phyloP scores from a whole-genome alignment of 805 yeast genomes.

The Isabelozyma heimii region DNA sequence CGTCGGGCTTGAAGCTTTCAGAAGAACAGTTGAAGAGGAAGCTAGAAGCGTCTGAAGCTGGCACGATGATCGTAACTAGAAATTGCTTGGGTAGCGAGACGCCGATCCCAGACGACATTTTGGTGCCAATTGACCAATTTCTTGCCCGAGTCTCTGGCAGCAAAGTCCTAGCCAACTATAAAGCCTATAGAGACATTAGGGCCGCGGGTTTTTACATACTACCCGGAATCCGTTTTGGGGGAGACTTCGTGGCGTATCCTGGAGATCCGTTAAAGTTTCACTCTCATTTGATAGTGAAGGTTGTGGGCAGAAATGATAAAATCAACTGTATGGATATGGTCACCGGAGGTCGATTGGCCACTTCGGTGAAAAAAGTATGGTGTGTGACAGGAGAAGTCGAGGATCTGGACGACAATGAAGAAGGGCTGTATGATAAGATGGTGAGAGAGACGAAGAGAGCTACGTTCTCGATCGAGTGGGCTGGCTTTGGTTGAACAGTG shows the following conservation, averaged over 20 bases:
- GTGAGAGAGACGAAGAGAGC: neutral
- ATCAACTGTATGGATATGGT: constrained; percentile 57
- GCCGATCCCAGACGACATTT: neutral
- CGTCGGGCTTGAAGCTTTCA: neutral
- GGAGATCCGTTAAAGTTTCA: constrained; percentile 93
- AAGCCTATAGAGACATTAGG: constrained; percentile 38
- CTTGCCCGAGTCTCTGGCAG: neutral
- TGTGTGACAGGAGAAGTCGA: constrained; percentile 46
- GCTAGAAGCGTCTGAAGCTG: neutral
- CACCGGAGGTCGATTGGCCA: constrained; percentile 88
- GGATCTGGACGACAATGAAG: constrained; percentile 9
- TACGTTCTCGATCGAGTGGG: constrained; percentile 89
- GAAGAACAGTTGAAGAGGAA: neutral
- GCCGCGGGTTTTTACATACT: constrained; percentile 52
- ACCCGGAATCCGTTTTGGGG: constrained; percentile 92
- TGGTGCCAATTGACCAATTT: neutral
- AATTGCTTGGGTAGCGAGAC: neutral
- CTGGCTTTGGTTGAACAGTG: constrained; percentile 97
- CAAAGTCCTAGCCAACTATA: constrained; percentile 5
- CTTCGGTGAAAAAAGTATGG: constrained; percentile 88
- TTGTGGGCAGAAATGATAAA: constrained; percentile 30
- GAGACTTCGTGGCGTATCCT: constrained; percentile 84
- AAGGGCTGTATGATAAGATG: neutral
- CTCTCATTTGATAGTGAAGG: constrained; percentile 73
- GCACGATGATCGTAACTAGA: neutral